phyloP scores from a whole-genome alignment of 2,329 filamentous ascomycete genomes.

The Fusarium domesticum region DNA sequence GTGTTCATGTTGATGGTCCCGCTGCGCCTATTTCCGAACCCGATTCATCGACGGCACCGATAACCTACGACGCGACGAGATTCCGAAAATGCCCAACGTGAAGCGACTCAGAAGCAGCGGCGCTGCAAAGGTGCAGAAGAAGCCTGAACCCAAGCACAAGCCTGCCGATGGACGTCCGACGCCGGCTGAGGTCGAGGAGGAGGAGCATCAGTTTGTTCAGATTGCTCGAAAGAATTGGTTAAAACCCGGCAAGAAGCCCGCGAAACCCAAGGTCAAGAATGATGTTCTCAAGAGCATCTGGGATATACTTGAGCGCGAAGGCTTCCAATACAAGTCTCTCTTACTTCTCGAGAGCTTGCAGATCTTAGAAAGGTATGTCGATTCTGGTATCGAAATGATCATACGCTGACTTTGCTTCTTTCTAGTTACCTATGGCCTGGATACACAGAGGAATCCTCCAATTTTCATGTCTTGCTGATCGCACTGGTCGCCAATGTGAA shows the following conservation, averaged over 20 bases:
- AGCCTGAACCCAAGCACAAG: conserved; percentile 39
- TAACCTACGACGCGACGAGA: conserved; percentile 24
- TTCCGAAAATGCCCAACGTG: conserved; percentile 51
- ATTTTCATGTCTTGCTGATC: conserved; percentile 86
- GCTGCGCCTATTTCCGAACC: conserved; percentile 9
- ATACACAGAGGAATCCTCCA: conserved; percentile 83
- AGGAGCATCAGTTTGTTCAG: conserved; percentile 69
- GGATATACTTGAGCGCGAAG: conserved; percentile 79
- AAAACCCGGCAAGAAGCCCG: conserved; percentile 56
- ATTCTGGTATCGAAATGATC: neutral
- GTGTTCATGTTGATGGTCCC: conserved; percentile 6
- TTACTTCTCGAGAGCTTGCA: conserved; percentile 86
- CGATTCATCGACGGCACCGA: conserved; percentile 2
- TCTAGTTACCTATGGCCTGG: conserved; percentile 88
- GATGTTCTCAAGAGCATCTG: conserved; percentile 88
- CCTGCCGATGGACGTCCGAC: conserved; percentile 44
- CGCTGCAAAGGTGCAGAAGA: conserved; percentile 38
- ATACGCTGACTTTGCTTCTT: conserved; percentile 24
- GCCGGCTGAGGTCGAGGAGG: conserved; percentile 67
- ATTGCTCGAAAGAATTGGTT: conserved; percentile 86
- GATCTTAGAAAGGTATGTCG: conserved; percentile 70
- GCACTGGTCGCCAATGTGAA: conserved; percentile 85
- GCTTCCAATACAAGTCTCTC: conserved; percentile 74
- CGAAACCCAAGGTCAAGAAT: conserved; percentile 73
- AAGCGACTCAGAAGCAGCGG: conserved; percentile 57